Evolutionary conservation across 2,329 filamentous ascomycete species (phyloP).

Genomic region (Didymella arachidicola): DNA sequence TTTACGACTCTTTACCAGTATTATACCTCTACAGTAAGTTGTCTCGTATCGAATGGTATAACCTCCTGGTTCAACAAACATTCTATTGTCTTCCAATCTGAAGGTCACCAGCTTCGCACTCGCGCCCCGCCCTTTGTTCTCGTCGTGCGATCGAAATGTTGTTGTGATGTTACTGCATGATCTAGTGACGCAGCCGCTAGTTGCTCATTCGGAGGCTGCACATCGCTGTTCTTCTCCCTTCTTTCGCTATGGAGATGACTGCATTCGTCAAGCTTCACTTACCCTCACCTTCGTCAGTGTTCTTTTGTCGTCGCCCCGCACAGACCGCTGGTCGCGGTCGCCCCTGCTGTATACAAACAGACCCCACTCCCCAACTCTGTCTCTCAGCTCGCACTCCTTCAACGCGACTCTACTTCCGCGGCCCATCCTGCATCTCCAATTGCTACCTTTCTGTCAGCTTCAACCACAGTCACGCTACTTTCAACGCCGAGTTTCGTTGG

Average conservation of each 20-base stretch:
- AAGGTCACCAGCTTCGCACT: background rate
- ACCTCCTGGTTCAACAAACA: background rate
- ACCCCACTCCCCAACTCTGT: background rate
- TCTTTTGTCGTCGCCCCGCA: slow-evolving; percentile 10
- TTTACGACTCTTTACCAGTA: slow-evolving; percentile 20
- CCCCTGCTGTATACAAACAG: slow-evolving; percentile 7
- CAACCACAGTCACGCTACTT: background rate
- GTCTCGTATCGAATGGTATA: slow-evolving; percentile 11
- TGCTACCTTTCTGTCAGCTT: background rate
- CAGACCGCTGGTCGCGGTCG: slow-evolving; percentile 1
- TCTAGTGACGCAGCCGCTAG: background rate
- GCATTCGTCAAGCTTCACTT: background rate
- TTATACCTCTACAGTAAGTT: slow-evolving; percentile 21
- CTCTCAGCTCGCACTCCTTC: background rate
- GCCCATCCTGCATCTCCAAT: too few species aligned
- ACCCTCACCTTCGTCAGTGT: slow-evolving; percentile 8
- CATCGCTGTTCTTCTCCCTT: background rate
- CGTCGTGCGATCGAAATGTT: background rate
- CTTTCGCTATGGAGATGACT: background rate
- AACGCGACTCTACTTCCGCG: background rate
- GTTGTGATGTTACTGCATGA: background rate
- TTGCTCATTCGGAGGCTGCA: background rate
- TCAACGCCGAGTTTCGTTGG: background rate
- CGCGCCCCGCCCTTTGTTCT: background rate
- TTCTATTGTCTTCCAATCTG: background rate